Evolutionary conservation across 2,329 filamentous ascomycete genomes (phyloP).

Genomic region (Aspergillus ochraceus): DNA sequence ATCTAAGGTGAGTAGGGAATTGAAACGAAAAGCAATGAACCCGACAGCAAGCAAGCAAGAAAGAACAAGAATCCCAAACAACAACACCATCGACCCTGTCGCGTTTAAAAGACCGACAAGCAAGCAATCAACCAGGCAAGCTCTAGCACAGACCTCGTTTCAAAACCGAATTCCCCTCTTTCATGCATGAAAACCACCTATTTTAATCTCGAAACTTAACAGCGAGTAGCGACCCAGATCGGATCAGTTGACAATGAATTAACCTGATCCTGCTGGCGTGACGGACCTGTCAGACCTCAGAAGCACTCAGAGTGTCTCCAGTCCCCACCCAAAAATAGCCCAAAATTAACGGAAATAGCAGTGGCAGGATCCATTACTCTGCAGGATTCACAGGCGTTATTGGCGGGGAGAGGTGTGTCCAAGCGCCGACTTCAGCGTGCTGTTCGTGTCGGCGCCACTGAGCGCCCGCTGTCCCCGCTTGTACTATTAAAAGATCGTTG

Average conservation of each 20-base stretch:
- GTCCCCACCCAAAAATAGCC: constrained; percentile 3
- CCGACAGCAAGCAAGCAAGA: background rate
- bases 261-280: background rate
- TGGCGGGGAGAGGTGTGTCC: background rate
- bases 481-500: background rate
- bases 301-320: background rate
- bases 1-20: background rate
- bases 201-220: constrained; percentile 8
- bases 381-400: background rate
- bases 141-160: constrained; percentile 3
- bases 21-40: background rate
- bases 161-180: background rate
- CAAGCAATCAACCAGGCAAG: background rate
- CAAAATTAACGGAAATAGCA: background rate
- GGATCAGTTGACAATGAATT: background rate
- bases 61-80: background rate
- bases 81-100: background rate
- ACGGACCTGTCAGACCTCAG: background rate
- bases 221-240: background rate
- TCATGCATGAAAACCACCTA: background rate
- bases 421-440: constrained; percentile 1
- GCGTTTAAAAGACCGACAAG: background rate
- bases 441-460: constrained; percentile 5
- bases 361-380: background rate
- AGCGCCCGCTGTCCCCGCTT: background rate